A percentile compares a stretch with the other conserved stretches of the same genome.
phyloP scores from a whole-genome alignment of 768 basidiomycete species.

The Podaxis rugospora region DNA sequence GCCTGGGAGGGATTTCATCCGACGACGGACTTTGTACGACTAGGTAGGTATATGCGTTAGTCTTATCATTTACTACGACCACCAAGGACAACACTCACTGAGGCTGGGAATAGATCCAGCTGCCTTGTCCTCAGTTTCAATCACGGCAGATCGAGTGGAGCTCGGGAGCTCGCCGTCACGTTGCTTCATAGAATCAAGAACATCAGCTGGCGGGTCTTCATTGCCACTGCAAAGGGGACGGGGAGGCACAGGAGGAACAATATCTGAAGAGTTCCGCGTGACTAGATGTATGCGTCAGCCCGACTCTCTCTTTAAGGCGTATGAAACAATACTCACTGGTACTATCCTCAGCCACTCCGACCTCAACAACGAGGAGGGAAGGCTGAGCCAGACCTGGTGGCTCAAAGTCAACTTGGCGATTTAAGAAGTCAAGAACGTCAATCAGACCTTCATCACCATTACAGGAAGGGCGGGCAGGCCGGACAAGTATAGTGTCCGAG shows the following conservation, averaged over 20 bases:
- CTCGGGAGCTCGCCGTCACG: not conserved
- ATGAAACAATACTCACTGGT: not conserved
- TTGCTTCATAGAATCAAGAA: not conserved
- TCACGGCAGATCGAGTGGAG: not conserved
- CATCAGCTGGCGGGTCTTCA: not conserved
- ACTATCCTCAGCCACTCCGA: not conserved
- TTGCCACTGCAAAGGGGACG: not conserved
- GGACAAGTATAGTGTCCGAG: not conserved
- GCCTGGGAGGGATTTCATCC: not conserved
- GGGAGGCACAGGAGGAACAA: not conserved
- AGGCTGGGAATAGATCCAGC: not conserved
- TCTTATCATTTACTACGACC: not conserved
- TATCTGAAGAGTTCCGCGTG: no score
- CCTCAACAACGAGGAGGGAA: not conserved
- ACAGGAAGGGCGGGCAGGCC: not conserved
- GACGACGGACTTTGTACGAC: not conserved
- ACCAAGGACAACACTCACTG: not conserved
- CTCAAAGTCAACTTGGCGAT: not conserved
- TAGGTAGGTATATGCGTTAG: not conserved
- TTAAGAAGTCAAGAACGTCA: not conserved
- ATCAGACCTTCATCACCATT: not conserved
- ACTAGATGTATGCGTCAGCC: no score
- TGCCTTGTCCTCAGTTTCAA: not conserved
- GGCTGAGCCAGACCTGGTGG: not conserved
- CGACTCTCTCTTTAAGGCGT: no score